Evolutionary conservation across 306 rosid species (phyloP), one percentile per base, ranked within the genome.

Genomic region (Quercus berberidifolia): DNA sequence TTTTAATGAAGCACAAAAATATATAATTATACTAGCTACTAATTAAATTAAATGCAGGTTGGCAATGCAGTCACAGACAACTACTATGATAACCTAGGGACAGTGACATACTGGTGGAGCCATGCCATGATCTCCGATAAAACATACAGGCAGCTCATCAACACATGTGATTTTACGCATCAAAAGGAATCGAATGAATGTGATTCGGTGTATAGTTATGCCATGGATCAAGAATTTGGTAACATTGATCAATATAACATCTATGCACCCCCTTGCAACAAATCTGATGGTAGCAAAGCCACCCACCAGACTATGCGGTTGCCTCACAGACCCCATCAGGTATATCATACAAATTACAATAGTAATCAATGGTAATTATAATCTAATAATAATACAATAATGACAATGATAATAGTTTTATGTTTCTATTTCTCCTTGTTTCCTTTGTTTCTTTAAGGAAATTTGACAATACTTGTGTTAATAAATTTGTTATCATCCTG

Each of bases 61-160:
- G 99, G 99, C 3, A 94, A 94, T 83, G 99, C 99, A 31, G 99
- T 94, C 63, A 94, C 97, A 10, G 99, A 94, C 86, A 92, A 88
- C 82, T 94, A 91, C 84, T 92, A 91, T 58, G 99, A 94, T 74
- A 94, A 91, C 86, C 76, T 94, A 17, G 99, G 99, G 56, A 94
- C 99, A 6, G 99, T 94, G 80, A 85, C 94, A 6, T 94, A 94
- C 67, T 94, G 99, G 99, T 94, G 99, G 99, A 94, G 97, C 88
- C 99, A 94, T 20, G 99, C 99, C 15, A 94, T 94, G 99, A 94
- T 94, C 76, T 94, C 99, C 4, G 99, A 94, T 59, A 91, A 85
- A 79, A 94, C 99, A 26, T 92, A 94, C 80, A 80, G 74, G 52
- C 91, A 91, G 79, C 91, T 94, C 38, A 85, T 94, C 43, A 87